phyloP scores from a whole-genome alignment of 2,329 filamentous ascomycete genomes.

The Pyrenophora teres region DNA sequence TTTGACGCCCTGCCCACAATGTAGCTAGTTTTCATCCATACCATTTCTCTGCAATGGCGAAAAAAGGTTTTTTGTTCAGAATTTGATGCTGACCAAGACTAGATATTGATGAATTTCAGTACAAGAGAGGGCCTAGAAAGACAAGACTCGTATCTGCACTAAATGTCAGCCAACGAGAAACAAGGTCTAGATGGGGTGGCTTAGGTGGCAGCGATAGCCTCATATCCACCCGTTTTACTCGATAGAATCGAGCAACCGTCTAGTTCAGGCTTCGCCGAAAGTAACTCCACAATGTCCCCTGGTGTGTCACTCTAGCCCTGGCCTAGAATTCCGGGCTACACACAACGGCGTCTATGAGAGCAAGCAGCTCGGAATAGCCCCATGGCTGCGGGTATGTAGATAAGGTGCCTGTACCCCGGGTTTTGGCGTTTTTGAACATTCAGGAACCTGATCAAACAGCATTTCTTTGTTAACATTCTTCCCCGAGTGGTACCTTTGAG shows the following conservation, averaged over 20 bases:
- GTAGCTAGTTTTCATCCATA: background rate
- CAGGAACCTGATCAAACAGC: conserved; percentile 5
- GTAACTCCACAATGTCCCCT: conserved; percentile 22
- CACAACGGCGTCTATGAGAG: background rate
- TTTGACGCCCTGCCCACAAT: background rate
- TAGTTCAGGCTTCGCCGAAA: conserved; percentile 15
- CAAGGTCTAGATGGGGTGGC: conserved; percentile 22
- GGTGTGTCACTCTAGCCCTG: conserved; percentile 21
- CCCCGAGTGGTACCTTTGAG: background rate
- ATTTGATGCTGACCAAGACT: background rate
- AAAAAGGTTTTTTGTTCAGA: too few species aligned
- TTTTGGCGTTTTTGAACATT: conserved; percentile 30
- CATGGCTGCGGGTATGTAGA: conserved; percentile 29
- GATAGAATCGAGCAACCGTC: conserved; percentile 45
- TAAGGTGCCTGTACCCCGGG: conserved; percentile 45
- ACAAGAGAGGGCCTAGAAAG: background rate
- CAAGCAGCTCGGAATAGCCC: conserved; percentile 15
- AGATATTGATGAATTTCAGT: too few species aligned
- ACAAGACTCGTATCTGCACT: conserved; percentile 13
- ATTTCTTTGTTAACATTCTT: conserved; percentile 7
- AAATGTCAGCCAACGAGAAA: conserved; percentile 19
- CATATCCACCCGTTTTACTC: conserved; percentile 20
- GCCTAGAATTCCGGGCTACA: conserved; percentile 13
- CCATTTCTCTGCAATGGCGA: too few species aligned
- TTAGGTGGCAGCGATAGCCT: conserved; percentile 35